Evolutionary conservation across 225 moss, liverwort and hornwort species (phyloP), one percentile per base, ranked within the genome.

Genomic region (Lunularia cruciata): DNA sequence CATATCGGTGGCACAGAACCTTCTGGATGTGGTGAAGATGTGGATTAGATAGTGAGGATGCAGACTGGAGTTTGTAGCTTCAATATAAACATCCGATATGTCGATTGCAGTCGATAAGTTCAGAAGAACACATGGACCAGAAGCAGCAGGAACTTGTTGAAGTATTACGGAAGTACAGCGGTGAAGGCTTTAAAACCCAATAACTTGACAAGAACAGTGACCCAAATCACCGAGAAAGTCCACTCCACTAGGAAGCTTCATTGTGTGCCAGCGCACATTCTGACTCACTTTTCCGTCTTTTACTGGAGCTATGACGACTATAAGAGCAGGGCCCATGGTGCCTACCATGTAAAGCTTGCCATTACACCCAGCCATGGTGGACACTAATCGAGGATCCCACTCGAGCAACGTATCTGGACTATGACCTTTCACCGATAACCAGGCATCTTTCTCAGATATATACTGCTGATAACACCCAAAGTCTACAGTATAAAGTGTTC

Each of bases 341-440:
- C 80, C 80, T 45, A 81, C 84, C 84, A 84, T 84, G 45, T 84
- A 84, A 15, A 84, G 77, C 77, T 84, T 84, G 15, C 80, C 78
- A 72, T 78, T 81, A 36, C 77, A 62, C 0, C 79, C 84, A 19
- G 84, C 77, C 84, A 84, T 84, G 13, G 84, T 72, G 27, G 84
- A 77, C 39, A 84, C 84, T 12, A 81, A 61, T 60, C 78, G 67
- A 32, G 81, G 80, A 38, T 84, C 84, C 84, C 84, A 84, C 54
- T 81, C 84, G 22, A 77, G 48, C 31, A 68, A 33, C 4, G 74
- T 63, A 27, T 73, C 83, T 37, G 77, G 33, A 25, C 42, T 77
- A 32, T 76, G 74, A 3, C 75, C 81, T 34, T 67, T 80, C 40
- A 84, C 72, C 20, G 81, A 81, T 40, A 42, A 39, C 84, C 84